Evolutionary conservation across 2,329 filamentous ascomycete species (phyloP).

Genomic region (Stagonosporopsis chrysanthemi): DNA sequence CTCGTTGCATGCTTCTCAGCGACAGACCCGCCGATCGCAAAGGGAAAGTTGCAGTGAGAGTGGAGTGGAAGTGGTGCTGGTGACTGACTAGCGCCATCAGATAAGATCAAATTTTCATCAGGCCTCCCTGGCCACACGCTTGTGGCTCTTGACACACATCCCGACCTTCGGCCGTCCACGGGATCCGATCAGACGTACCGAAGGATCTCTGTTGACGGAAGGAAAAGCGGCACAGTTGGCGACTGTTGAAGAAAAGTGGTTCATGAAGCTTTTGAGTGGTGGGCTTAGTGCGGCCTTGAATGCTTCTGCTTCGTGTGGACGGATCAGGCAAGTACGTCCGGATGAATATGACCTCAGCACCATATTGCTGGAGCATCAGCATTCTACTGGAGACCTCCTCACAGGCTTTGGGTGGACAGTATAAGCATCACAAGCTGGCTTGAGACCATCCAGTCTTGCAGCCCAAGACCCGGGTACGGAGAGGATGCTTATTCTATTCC

Average conservation of each 20-base stretch:
- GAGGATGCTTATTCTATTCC: not conserved
- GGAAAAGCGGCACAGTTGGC: not conserved
- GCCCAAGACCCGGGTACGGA: not conserved
- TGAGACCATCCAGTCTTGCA: not conserved
- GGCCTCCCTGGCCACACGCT: slow-evolving; percentile 1
- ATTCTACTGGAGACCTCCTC: not conserved
- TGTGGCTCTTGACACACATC: not conserved
- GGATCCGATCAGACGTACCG: not conserved
- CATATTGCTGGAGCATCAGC: not conserved
- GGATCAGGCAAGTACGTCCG: not conserved
- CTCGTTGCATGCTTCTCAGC: not conserved
- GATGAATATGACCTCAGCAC: not conserved
- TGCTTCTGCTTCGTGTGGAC: not conserved
- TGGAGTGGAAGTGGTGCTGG: slow-evolving; percentile 3
- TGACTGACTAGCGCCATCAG: slow-evolving; percentile 9
- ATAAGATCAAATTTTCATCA: slow-evolving; percentile 16
- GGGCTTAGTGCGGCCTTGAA: slow-evolving; percentile 3
- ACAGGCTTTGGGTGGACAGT: too few species aligned
- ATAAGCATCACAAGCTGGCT: not conserved
- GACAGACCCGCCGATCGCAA: slow-evolving; percentile 2
- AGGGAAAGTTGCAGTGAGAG: slow-evolving; percentile 10
- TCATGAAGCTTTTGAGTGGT: not conserved
- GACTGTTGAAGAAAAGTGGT: not conserved
- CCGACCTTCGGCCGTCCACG: slow-evolving; percentile 1
- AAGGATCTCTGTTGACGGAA: not conserved